Conservation (phyloP, 768 basidiomycete genomes). For the Lactifluus pinguis region DNA sequence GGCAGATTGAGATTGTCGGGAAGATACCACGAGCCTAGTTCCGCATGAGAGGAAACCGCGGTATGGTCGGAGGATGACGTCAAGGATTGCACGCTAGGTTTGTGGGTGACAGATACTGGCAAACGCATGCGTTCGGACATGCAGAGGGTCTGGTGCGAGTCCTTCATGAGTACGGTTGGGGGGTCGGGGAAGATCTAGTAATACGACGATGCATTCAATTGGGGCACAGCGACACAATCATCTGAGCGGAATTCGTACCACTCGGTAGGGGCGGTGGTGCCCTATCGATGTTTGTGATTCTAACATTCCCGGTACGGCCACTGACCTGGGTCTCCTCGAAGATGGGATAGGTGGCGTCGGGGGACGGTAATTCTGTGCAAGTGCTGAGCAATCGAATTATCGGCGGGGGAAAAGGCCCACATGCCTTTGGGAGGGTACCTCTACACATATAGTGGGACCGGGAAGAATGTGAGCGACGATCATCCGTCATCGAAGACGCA, state of each 20-base stretch:
- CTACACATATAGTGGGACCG: not conserved
- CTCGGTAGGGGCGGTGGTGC: conserved; percentile 5
- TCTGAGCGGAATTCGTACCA: conserved; percentile 4
- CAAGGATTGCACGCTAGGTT: conserved; percentile 14
- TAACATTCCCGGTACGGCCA: not conserved
- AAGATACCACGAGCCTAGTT: conserved; percentile 13
- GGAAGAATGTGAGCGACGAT: not conserved
- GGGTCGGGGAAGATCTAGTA: conserved; percentile 17
- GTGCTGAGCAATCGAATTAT: not conserved
- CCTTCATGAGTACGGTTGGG: conserved; percentile 14
- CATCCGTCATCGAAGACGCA: conserved; percentile 2
- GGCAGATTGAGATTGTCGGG: not conserved
- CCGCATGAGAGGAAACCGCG: conserved; percentile 8
- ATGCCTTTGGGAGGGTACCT: conserved; percentile 7
- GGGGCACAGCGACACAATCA: not conserved
- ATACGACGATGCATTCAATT: not conserved
- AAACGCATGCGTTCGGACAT: conserved; percentile 6
- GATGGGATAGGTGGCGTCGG: conserved; percentile 27
- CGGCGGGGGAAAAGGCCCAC: not conserved
- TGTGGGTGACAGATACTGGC: conserved; percentile 7
- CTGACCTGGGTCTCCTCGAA: conserved; percentile 10
- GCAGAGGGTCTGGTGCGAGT: conserved; percentile 7
- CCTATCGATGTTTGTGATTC: not conserved
- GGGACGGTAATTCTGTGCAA: conserved; percentile 25
- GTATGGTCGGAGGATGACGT: conserved; percentile 1